Percentiles rank a stretch among this genome's conserved stretches.
Conservation (phyloP, 345 rosid genomes). For the Gossypium australe region DNA sequence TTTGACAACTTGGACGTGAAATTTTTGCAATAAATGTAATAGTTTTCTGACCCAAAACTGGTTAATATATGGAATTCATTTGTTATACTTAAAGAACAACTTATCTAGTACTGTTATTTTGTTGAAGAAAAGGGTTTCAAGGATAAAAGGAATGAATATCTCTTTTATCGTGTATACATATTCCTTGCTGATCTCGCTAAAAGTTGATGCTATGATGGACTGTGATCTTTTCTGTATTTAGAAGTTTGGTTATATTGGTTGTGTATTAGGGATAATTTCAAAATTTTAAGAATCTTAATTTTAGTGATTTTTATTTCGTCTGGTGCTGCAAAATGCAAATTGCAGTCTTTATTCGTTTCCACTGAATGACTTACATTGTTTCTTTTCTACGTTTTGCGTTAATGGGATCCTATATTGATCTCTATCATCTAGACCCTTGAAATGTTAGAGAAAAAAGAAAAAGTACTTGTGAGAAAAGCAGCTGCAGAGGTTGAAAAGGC, state of each 20-base stretch:
- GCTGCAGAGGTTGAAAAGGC: slow-evolving; percentile 67
- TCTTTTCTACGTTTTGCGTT: not conserved
- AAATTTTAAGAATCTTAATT: not conserved
- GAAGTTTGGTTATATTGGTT: not conserved
- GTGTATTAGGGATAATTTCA: not conserved
- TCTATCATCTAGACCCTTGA: slow-evolving; percentile 56
- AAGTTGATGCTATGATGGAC: not conserved
- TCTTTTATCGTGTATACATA: not conserved
- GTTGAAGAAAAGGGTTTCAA: not conserved
- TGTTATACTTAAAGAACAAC: not conserved
- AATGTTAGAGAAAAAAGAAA: slow-evolving; percentile 95
- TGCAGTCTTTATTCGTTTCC: not conserved
- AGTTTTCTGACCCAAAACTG: not conserved
- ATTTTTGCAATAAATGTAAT: not conserved
- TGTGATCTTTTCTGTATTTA: not conserved
- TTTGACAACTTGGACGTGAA: not conserved
- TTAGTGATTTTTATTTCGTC: not conserved
- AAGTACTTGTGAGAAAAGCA: slow-evolving; percentile 63
- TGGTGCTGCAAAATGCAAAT: not conserved
- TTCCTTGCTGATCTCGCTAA: not conserved
- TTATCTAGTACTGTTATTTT: not conserved
- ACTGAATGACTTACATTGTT: not conserved
- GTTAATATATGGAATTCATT: not conserved
- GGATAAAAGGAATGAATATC: not conserved
- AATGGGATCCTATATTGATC: not conserved